A percentile compares a stretch with the other conserved stretches of the same genome.
These are phyloP conservation scores for Spiraea crenata DNA, from an alignment of 331 rosid species.

Conservation along the genomic window DNA sequence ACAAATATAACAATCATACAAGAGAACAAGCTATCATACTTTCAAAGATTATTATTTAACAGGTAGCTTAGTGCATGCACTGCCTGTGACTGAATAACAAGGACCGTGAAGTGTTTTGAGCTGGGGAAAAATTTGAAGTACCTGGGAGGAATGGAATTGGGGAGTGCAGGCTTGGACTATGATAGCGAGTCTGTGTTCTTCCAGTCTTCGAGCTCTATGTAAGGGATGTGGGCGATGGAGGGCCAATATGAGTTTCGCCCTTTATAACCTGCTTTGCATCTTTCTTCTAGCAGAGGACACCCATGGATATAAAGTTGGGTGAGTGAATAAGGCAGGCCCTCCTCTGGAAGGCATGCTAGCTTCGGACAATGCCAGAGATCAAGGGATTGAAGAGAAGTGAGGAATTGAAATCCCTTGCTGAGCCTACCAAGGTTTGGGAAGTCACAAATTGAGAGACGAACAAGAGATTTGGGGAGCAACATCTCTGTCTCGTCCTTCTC, in stretches of 20 bases:
- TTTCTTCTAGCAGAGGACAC: conserved; percentile 15
- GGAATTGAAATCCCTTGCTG: neutral
- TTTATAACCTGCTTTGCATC: conserved; percentile 5
- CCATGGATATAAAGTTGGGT: conserved; percentile 12
- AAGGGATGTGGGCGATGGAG: conserved; percentile 24
- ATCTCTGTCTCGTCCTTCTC: conserved; percentile 1
- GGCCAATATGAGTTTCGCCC: conserved; percentile 7
- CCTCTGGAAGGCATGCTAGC: conserved; percentile 18
- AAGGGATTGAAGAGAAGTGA: conserved; percentile 20
- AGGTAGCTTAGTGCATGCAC: too few relatives aligned
- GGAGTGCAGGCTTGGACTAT: too few relatives aligned
- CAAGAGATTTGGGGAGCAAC: neutral
- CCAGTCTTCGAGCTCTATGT: conserved; percentile 13
- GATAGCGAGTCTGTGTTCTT: neutral
- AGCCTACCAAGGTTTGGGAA: neutral
- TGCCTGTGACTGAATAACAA: too few relatives aligned
- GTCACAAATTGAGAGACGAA: neutral
- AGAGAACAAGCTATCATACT: too few relatives aligned
- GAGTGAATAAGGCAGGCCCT: conserved; percentile 28
- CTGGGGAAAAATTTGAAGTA: too few relatives aligned
- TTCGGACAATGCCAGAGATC: conserved; percentile 15
- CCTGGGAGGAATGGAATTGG: too few relatives aligned
- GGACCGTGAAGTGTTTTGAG: too few relatives aligned
- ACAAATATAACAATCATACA: too few relatives aligned
- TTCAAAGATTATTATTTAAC: too few relatives aligned